Conservation (phyloP, 306 rosid genomes). For the Castanospermum australe region DNA sequence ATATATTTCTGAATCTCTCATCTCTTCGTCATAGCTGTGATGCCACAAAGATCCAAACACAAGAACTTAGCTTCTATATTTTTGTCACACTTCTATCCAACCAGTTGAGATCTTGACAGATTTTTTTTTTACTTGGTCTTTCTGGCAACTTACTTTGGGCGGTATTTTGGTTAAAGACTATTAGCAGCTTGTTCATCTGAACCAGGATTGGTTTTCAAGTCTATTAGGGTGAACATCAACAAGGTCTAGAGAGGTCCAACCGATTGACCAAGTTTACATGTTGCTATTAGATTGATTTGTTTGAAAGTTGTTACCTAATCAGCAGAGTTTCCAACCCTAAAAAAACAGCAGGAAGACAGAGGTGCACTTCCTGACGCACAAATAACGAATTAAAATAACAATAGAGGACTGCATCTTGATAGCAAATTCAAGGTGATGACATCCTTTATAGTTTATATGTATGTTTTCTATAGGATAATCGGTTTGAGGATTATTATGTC, state of each 20-base stretch:
- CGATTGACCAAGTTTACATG: not conserved
- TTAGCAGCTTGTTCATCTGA: not conserved
- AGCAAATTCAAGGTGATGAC: not conserved
- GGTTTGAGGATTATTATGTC: not conserved
- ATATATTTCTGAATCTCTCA: too few species aligned
- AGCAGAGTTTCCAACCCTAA: not conserved
- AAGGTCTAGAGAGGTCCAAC: not conserved
- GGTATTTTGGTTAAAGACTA: not conserved
- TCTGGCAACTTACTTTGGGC: not conserved
- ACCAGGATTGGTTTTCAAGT: not conserved
- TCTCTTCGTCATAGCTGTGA: not conserved
- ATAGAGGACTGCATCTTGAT: not conserved
- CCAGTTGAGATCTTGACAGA: not conserved
- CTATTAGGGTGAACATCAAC: not conserved
- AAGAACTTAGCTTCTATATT: too few species aligned
- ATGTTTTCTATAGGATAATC: not conserved
- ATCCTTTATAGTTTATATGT: not conserved
- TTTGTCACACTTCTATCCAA: too few species aligned
- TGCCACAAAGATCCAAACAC: too few species aligned
- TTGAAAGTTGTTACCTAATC: not conserved
- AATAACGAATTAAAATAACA: not conserved
- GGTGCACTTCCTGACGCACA: not conserved
- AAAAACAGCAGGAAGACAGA: not conserved
- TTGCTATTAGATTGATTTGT: not conserved
- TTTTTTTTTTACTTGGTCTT: too few species aligned